Base-by-base conservation (phyloP, 208 protist genomes). In the Trichomonas tenax region DNA sequence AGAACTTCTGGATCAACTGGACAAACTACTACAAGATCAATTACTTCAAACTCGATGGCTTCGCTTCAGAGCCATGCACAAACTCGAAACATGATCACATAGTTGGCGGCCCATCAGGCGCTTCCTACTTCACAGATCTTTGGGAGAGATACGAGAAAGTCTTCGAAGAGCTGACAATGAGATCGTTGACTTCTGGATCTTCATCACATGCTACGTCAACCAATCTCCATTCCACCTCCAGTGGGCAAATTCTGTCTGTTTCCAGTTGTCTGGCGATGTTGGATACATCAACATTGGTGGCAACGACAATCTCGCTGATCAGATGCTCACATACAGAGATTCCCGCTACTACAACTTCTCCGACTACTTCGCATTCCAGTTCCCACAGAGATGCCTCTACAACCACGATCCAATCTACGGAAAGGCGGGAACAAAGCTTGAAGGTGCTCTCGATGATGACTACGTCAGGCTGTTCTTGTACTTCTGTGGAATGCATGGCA, bases 361-460 rank as follows among this genome's bases (percentile, higher is more conserved):
- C 15, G 82, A 89, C 34, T 89, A 89, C 40, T 89, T 46, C 17
- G 34, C 31, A 89, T 89, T 89, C 82, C 82, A 89, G 38, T 89
- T 89, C 82, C 82, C 82, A 89, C 6, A 8, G 9, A 44, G 23
- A 15, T 21, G 14, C 40, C 3, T 89, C 17, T 89, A 89, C 40
- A 89, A 89, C 40, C 82, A 89, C 38, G 82, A 89, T 26, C 82
- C 82, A n/a, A 89, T 89, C 40, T 89, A 89, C 40, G 82, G 82
- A 0, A 89, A 89, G 26, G 23, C 82, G 17, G 82, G 82, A 21
- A 89, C 82, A 31, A 0, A 15, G 15, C 40, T 89, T n/a, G 82
- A 89, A 15, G 38, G 38, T 8, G 23, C 34, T 9, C 36, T 89
- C 34, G 40, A 89, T 89, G 82, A 89, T 46, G 82, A 89, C 9